A percentile compares a stretch with the other conserved stretches of the same genome.
phyloP scores from a whole-genome alignment of 192 early-diverging fungal species.

The Coemansia asiatica region DNA sequence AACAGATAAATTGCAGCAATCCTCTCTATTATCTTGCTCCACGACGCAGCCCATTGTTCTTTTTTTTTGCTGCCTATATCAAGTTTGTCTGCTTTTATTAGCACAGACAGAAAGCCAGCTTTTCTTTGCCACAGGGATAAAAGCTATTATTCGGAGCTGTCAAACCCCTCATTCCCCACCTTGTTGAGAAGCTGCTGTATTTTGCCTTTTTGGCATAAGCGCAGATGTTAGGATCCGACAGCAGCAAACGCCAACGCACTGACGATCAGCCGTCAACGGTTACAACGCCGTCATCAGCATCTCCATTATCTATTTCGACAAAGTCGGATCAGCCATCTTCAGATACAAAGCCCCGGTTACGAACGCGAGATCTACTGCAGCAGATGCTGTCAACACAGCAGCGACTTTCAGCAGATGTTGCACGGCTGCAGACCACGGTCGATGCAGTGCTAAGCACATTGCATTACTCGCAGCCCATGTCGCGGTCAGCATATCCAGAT shows the following conservation, averaged over 20 bases:
- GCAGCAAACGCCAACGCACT: conserved; percentile 50
- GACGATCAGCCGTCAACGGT: conserved; percentile 26
- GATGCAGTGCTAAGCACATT: conserved; percentile 25
- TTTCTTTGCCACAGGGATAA: not conserved
- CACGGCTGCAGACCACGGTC: conserved; percentile 37
- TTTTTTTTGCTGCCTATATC: not conserved
- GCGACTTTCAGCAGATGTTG: conserved; percentile 39
- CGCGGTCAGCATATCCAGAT: not conserved
- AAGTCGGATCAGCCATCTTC: conserved; percentile 4
- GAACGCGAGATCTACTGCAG: conserved; percentile 24
- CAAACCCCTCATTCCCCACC: not conserved
- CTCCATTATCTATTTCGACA: not conserved
- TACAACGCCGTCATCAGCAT: conserved; percentile 11
- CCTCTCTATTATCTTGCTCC: not conserved
- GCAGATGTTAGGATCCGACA: conserved; percentile 43
- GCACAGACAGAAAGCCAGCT: not conserved
- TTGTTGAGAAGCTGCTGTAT: not conserved
- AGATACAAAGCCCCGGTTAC: conserved; percentile 1
- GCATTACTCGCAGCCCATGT: conserved; percentile 11
- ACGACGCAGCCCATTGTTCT: not conserved
- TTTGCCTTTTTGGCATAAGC: not conserved
- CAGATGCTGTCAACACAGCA: conserved; percentile 41
- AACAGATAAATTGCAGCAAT: not conserved
- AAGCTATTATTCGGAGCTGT: not conserved
- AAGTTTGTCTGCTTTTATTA: not conserved